Conservation (phyloP, 192 early-diverging fungal species). For the Gigaspora rosea region DNA sequence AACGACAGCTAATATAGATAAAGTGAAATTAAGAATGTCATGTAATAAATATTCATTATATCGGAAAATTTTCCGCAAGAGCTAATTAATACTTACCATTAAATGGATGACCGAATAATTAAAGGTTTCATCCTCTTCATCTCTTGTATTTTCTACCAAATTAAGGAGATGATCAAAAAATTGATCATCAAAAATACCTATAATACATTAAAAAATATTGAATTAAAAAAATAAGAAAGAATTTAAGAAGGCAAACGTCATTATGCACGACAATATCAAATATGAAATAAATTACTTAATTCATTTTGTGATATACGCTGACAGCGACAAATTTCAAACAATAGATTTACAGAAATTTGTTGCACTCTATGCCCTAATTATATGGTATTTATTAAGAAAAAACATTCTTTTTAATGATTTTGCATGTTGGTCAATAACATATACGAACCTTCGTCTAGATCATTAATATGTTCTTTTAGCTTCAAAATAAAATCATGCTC, state of each 20-base stretch:
- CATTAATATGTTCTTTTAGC: conserved; percentile 48
- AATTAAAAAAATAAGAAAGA: neutral
- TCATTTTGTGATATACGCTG: conserved; percentile 54
- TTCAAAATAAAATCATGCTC: conserved; percentile 43
- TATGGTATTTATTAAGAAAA: neutral
- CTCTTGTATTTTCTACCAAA: conserved; percentile 59
- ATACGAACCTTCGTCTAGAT: conserved; percentile 30
- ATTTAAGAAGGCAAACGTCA: conserved; percentile 4
- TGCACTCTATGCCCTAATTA: conserved; percentile 38
- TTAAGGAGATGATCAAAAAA: conserved; percentile 56
- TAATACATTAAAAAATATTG: neutral
- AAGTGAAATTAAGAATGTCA: neutral
- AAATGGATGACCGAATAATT: conserved; percentile 58
- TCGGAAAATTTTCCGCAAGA: neutral
- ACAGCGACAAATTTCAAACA: conserved; percentile 64
- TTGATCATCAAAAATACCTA: conserved; percentile 49
- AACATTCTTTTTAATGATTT: neutral
- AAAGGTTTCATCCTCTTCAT: conserved; percentile 55
- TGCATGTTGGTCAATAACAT: neutral
- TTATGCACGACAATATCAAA: neutral
- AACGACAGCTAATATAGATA: conserved; percentile 44
- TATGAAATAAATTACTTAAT: conserved; percentile 44
- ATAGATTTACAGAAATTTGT: conserved; percentile 50
- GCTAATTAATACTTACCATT: conserved; percentile 29
- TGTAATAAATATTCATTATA: neutral